Conservation (phyloP, 345 rosid genomes). For the Acer negundo region DNA sequence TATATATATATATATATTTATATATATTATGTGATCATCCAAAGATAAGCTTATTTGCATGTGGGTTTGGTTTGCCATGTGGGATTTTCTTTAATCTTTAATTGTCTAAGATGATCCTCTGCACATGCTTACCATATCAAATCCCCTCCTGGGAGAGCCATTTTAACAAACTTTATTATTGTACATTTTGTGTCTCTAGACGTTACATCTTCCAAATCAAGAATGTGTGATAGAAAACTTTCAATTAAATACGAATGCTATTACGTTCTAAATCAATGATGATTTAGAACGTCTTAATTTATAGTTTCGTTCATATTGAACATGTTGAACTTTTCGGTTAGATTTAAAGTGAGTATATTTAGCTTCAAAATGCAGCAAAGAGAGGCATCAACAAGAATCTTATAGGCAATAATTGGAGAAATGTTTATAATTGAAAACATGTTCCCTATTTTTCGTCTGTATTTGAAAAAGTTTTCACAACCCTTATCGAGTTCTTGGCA, state of each 20-base stretch:
- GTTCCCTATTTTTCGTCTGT: neutral
- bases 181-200: neutral
- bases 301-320: neutral
- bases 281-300: no score
- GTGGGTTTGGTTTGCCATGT: slow-evolving; percentile 32
- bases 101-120: neutral
- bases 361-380: neutral
- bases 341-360: neutral
- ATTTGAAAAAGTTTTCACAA: slow-evolving; percentile 11
- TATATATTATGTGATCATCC: slow-evolving; percentile 24
- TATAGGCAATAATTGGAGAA: neutral
- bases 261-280: no score
- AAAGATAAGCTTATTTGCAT: slow-evolving; percentile 28
- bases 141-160: neutral
- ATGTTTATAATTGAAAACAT: slow-evolving; percentile 3
- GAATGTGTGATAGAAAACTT: no score
- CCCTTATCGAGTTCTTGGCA: neutral
- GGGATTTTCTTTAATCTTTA: neutral
- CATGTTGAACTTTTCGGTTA: neutral
- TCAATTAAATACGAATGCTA: no score
- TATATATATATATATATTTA: no score
- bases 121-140: slow-evolving; percentile 13
- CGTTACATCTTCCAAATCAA: neutral
- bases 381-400: neutral
- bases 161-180: neutral